Conservation (phyloP, 768 basidiomycete genomes). For the Multifurca ochricompacta region DNA sequence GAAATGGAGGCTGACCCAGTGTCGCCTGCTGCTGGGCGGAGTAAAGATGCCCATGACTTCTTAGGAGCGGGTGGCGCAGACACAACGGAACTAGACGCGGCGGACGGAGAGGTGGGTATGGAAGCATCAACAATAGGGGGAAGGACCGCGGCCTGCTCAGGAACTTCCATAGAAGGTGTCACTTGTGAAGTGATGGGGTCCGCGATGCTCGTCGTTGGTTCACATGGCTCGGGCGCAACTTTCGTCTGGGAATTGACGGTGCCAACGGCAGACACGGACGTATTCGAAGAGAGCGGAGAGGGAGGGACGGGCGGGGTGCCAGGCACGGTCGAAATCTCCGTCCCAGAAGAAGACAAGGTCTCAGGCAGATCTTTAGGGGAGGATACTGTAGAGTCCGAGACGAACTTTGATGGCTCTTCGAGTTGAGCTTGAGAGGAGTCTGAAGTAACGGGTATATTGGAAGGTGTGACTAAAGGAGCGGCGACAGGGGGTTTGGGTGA, state of each 20-base stretch:
- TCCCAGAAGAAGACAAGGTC: slow-evolving; percentile 40
- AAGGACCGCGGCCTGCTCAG: not conserved
- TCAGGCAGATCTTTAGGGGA: slow-evolving; percentile 28
- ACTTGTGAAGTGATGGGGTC: not conserved
- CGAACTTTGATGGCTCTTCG: not conserved
- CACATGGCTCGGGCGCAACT: not conserved
- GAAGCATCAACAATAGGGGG: not conserved
- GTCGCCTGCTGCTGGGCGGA: slow-evolving; percentile 38
- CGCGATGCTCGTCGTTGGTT: not conserved
- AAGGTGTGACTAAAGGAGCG: not conserved
- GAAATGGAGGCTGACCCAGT: slow-evolving; percentile 27
- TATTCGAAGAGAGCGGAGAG: slow-evolving; percentile 54
- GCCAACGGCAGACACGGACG: slow-evolving; percentile 42
- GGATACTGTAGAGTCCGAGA: slow-evolving; percentile 11
- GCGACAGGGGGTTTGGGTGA: slow-evolving; percentile 21
- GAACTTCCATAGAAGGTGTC: not conserved
- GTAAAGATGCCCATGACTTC: slow-evolving; percentile 73
- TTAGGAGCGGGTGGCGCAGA: slow-evolving; percentile 28
- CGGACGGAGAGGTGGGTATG: not conserved
- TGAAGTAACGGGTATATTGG: not conserved
- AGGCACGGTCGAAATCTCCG: slow-evolving; percentile 45
- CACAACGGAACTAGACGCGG: not conserved
- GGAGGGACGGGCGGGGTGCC: slow-evolving; percentile 37
- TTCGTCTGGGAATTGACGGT: slow-evolving; percentile 27
- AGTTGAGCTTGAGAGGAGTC: not conserved